Percentiles rank a stretch among this genome's conserved stretches.
These are phyloP conservation scores for Syzygium oleosum DNA, from an alignment of 345 rosid species.

Conservation along the genomic window DNA sequence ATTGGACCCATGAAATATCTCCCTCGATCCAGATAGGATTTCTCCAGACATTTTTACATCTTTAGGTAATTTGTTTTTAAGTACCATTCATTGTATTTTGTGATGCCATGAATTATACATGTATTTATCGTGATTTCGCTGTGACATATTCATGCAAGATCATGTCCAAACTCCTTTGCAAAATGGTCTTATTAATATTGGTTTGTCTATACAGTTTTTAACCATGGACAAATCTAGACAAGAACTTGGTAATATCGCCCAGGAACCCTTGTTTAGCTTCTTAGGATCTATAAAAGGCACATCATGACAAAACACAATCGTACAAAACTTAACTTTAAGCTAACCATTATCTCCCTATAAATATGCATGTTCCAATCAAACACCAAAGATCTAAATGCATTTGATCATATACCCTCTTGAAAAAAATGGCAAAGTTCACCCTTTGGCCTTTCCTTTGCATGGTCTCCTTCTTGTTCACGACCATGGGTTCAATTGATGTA, in stretches of 20 bases:
- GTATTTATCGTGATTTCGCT: not conserved
- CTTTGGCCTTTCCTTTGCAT: not conserved
- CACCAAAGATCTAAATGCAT: not conserved
- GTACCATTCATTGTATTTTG: not conserved
- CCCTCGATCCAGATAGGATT: not conserved
- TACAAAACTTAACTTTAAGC: not conserved
- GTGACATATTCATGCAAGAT: not conserved
- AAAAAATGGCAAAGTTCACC: not conserved
- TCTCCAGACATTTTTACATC: not conserved
- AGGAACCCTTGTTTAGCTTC: not conserved
- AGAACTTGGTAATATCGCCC: not conserved
- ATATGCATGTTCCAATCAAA: not conserved
- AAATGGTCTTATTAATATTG: not conserved
- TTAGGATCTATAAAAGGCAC: not conserved
- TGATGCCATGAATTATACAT: not conserved
- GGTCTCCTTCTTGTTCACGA: not conserved
- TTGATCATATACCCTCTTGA: not conserved
- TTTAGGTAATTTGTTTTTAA: not conserved
- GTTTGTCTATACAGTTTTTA: not conserved
- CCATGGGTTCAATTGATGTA: not conserved
- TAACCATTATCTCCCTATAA: not conserved
- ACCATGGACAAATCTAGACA: not conserved
- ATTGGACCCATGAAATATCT: not conserved
- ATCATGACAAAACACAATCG: not conserved
- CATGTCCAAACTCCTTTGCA: not conserved